Evolutionary conservation across 805 yeast species (phyloP), one percentile per base, ranked within the genome.

Genomic region (Saccharomycopsis sp.): DNA sequence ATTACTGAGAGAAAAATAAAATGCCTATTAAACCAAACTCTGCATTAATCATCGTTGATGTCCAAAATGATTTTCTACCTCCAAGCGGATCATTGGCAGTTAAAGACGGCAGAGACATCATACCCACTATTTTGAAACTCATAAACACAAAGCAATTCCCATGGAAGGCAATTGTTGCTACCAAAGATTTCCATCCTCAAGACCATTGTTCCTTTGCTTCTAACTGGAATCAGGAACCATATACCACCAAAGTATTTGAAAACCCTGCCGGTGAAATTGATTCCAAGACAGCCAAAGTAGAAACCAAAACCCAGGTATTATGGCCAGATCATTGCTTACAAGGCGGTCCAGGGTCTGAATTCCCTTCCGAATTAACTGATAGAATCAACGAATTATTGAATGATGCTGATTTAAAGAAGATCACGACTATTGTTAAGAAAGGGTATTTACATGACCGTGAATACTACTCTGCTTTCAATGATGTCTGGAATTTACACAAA

Each of bases 281-380:
- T 58, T 59, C 62, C 0, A 57, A 56, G 1, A 68, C 71, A 0
- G 70, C 71, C 20, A 38, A 66, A 25, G 64, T 68, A 2, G 57
- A 49, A 25, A 47, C 17, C 1, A 64, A 62, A 47, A 52, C 61
- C 2, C 84, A 83, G 62, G 76, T 78, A 0, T 75, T 90, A 2
- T 92, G 97, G 97, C 97, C 98, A 0, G 92, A 81, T 57, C 98
- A 92, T 68, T 92, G 97, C 70, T 81, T 92, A 15, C 92, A 89
- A 66, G 76, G 78, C 55, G 76, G 91, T 0, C 54, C 63, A 3
- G 98, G 97, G 0, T 78, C 92, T 0, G 75, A 78, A 42, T 75
- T 87, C 38, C 87, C 89, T 3, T 63, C 70, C 0, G 80, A 74
- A 61, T 75, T 90, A 56, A 70, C 72, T 44, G 65, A 67, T 1